phyloP scores from a whole-genome alignment of 129 eudicot species.

The Flaveria ramosissima region DNA sequence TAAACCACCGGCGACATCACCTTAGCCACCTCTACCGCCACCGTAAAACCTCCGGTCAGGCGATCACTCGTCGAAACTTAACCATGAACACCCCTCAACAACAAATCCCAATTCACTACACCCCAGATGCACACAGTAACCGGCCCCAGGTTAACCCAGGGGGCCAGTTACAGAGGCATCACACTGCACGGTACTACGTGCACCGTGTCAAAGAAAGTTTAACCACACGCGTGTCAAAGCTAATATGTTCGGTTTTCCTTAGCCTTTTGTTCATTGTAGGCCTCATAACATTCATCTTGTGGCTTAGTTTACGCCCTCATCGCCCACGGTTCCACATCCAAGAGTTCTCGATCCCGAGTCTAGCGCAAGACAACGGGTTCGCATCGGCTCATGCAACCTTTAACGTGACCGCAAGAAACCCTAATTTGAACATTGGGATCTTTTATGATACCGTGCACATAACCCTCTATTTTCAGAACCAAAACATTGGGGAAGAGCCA shows the following conservation, averaged over 20 bases:
- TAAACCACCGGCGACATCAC: slow-evolving; percentile 28
- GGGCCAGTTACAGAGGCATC: slow-evolving; percentile 56
- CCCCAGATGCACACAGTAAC: slow-evolving; percentile 45
- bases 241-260: slow-evolving; percentile 68
- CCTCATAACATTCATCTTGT: slow-evolving; percentile 72
- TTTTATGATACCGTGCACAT: slow-evolving; percentile 53
- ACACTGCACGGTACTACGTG: slow-evolving; percentile 60
- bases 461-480: slow-evolving; percentile 52
- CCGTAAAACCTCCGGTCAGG: not conserved
- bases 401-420: slow-evolving; percentile 60
- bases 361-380: slow-evolving; percentile 51
- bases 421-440: slow-evolving; percentile 63
- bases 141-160: slow-evolving; percentile 23
- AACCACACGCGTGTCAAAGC: slow-evolving; percentile 71
- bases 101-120: slow-evolving; percentile 39
- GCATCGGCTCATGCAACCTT: slow-evolving; percentile 48
- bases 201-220: slow-evolving; percentile 84
- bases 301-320: slow-evolving; percentile 91
- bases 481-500: slow-evolving; percentile 53
- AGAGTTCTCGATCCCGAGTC: slow-evolving; percentile 57
- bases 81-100: slow-evolving; percentile 42
- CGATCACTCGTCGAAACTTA: not conserved
- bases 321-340: slow-evolving; percentile 67
- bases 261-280: slow-evolving; percentile 62
- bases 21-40: slow-evolving; percentile 9